Evolutionary conservation across 495 filamentous ascomycete genomes (phyloP).

Genomic region (Daldinia bambusicola): DNA sequence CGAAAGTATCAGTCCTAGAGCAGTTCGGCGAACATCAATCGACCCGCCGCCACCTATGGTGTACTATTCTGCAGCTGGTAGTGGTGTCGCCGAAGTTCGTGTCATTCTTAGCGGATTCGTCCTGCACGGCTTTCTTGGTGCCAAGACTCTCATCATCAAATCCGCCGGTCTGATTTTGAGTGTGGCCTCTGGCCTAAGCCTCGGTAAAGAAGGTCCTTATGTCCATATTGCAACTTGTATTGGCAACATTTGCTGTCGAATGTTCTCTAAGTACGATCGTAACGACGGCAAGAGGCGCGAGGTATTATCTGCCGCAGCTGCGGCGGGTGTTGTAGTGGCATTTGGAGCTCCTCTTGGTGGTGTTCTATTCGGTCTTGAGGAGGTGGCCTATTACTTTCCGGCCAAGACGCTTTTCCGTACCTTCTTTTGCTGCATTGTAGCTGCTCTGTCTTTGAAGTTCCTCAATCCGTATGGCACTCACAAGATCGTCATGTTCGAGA

Average conservation of each 20-base stretch:
- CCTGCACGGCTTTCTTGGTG: slow-evolving; percentile 91
- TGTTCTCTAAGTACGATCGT: slow-evolving; percentile 91
- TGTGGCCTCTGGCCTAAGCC: slow-evolving; percentile 89
- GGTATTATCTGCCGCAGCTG: slow-evolving; percentile 91
- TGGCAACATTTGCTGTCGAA: slow-evolving; percentile 91
- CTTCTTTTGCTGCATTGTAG: slow-evolving; percentile 97
- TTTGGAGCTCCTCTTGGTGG: slow-evolving; percentile 97
- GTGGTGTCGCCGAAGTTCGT: slow-evolving; percentile 96
- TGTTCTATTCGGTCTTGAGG: slow-evolving; percentile 96
- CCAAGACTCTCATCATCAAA: slow-evolving; percentile 90
- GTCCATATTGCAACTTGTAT: slow-evolving; percentile 97
- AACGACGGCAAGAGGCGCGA: slow-evolving; percentile 92
- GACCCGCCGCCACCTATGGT: slow-evolving; percentile 73
- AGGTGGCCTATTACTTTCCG: slow-evolving; percentile 97
- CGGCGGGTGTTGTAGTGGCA: slow-evolving; percentile 94
- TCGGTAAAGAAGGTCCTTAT: slow-evolving; percentile 97
- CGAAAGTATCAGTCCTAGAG: slow-evolving; percentile 54
- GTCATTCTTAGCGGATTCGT: slow-evolving; percentile 98
- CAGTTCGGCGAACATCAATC: slow-evolving; percentile 21
- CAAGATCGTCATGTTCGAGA: slow-evolving; percentile 96
- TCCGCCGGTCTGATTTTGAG: slow-evolving; percentile 84
- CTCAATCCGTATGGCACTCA: slow-evolving; percentile 95
- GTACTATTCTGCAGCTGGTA: slow-evolving; percentile 96
- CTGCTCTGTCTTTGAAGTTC: slow-evolving; percentile 90
- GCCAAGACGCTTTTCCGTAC: slow-evolving; percentile 98